A percentile compares a stretch with the other conserved stretches of the same genome.
These are phyloP conservation scores for Collybiopsis confluens DNA, from an alignment of 768 basidiomycete species.

Conservation along the genomic window DNA sequence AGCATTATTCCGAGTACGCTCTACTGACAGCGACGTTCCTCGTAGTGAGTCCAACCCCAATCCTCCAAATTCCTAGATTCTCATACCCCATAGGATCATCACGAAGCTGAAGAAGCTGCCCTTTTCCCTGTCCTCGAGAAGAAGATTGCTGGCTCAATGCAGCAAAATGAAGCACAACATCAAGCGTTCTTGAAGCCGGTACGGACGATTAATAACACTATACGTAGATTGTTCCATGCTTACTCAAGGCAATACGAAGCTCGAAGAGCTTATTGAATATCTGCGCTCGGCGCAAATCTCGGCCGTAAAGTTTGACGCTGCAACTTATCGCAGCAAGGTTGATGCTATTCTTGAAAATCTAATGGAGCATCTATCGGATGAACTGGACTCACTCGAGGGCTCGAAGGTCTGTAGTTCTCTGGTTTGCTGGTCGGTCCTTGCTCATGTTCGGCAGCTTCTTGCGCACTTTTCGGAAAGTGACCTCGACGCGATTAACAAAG, in stretches of 20 bases:
- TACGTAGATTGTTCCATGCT: neutral
- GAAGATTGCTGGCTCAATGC: conserved; percentile 10
- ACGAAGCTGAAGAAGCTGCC: conserved; percentile 10
- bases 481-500: conserved; percentile 10
- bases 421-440: neutral
- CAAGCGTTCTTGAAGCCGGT: conserved; percentile 10
- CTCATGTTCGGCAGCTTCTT: conserved; percentile 6
- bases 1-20: conserved; percentile 9
- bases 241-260: neutral
- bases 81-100: conserved; percentile 6
- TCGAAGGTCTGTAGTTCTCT: neutral
- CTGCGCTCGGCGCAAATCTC: neutral
- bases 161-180: conserved; percentile 11
- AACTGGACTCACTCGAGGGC: conserved; percentile 8
- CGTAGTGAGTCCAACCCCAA: conserved; percentile 1
- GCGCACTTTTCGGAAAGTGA: conserved; percentile 10
- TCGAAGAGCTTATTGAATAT: conserved; percentile 9
- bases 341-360: conserved; percentile 7
- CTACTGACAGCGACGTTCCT: conserved; percentile 5
- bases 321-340: conserved; percentile 8
- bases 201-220: neutral
- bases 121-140: conserved; percentile 9
- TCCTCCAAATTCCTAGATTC: neutral
- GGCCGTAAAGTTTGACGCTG: conserved; percentile 1
- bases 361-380: conserved; percentile 12